Conservation (phyloP, 352 stramenopile species). For the Pythium periplocum region DNA sequence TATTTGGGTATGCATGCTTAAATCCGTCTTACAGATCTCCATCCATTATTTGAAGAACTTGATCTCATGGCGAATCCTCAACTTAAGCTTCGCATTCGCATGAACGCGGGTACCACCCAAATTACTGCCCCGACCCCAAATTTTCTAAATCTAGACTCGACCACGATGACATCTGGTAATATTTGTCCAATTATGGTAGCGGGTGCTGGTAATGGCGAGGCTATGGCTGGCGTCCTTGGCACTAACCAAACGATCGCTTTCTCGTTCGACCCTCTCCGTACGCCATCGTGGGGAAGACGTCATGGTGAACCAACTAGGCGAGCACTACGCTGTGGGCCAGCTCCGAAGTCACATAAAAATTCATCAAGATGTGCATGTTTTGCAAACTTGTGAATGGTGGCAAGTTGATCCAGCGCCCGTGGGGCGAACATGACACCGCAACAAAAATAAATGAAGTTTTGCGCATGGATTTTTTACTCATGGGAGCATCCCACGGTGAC, state of each 20-base stretch:
- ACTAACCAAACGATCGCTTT: constrained; percentile 1
- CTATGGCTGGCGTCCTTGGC: constrained; percentile 11
- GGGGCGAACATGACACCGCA: background rate
- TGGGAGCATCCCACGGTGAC: constrained; percentile 8
- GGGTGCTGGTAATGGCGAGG: constrained; percentile 2
- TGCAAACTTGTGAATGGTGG: constrained; percentile 16
- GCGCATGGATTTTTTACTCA: constrained; percentile 7
- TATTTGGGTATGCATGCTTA: too few species aligned
- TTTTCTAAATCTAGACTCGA: constrained; percentile 4
- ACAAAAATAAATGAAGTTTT: constrained; percentile 7
- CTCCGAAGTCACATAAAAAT: background rate
- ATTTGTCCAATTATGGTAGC: constrained; percentile 16
- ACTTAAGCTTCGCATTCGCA: constrained; percentile 9
- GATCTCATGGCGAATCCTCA: constrained; percentile 19
- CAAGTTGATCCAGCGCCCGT: constrained; percentile 9
- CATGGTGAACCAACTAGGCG: constrained; percentile 2
- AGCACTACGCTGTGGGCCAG: constrained; percentile 2
- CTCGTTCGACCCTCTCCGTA: constrained; percentile 13
- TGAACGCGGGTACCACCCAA: constrained; percentile 10
- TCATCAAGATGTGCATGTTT: constrained; percentile 9
- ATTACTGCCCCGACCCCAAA: constrained; percentile 4
- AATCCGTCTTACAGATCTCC: too few species aligned
- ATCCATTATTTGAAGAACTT: constrained; percentile 5
- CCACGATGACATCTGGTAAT: constrained; percentile 12
- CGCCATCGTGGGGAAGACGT: constrained; percentile 3